phyloP scores from a whole-genome alignment of 2,329 filamentous ascomycete species.

The Trichoderma semiorbis region DNA sequence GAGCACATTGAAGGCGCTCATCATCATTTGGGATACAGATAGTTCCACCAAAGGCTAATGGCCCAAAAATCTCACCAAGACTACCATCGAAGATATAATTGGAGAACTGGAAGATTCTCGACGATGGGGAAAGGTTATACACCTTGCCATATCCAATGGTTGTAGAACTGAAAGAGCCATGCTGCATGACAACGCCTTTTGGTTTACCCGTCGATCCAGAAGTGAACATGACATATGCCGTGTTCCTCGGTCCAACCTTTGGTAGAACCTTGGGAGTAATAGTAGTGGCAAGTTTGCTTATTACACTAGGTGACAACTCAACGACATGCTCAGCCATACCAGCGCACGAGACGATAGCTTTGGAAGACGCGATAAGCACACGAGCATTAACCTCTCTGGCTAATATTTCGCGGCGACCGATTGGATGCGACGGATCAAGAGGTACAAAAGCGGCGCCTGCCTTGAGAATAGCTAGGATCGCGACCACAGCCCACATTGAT shows the following conservation, averaged over 20 bases:
- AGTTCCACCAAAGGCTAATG: slow-evolving; percentile 9
- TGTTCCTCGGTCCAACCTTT: background rate
- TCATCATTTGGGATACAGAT: slow-evolving; percentile 14
- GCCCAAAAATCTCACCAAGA: slow-evolving; percentile 11
- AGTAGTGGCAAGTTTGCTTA: background rate
- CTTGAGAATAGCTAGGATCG: slow-evolving; percentile 27
- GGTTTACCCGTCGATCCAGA: slow-evolving; percentile 14
- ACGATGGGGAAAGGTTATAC: background rate
- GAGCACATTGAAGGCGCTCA: slow-evolving; percentile 1
- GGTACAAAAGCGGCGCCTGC: slow-evolving; percentile 28
- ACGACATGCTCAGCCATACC: background rate
- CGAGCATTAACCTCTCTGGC: slow-evolving; percentile 13
- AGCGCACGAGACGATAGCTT: background rate
- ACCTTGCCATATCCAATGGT: slow-evolving; percentile 2
- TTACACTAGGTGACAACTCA: background rate
- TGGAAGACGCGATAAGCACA: slow-evolving; percentile 16
- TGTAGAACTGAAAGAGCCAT: slow-evolving; percentile 5
- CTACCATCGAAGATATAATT: slow-evolving; percentile 17
- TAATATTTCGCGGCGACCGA: slow-evolving; percentile 5
- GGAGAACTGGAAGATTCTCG: slow-evolving; percentile 14
- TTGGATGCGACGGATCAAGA: slow-evolving; percentile 26
- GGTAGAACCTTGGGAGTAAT: background rate
- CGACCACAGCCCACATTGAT: slow-evolving; percentile 23
- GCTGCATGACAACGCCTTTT: slow-evolving; percentile 17
- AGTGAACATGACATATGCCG: slow-evolving; percentile 16